Evolutionary conservation across 352 stramenopile genomes (phyloP), one percentile per base, ranked within the genome.

Genomic region (Phytophthora nicotianae): DNA sequence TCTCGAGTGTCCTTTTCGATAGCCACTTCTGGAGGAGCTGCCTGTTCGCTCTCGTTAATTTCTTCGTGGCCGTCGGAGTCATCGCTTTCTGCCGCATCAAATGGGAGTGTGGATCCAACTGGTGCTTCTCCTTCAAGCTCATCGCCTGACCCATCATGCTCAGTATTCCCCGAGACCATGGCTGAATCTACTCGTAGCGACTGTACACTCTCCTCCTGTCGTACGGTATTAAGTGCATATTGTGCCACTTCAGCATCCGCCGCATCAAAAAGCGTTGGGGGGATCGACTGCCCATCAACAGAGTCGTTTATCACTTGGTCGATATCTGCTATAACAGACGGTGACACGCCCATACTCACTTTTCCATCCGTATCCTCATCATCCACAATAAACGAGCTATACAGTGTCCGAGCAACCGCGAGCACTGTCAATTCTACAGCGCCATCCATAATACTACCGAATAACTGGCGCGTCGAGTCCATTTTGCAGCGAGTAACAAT

Each of bases 221-320:
- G 54, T 21, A 65, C 52, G 13, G 42, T 27, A 42, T 49, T 76
- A 13, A 79, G 50, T 13, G 67, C 66, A 58, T 65, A 66, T 48
- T 89, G 77, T 50, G 83, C 86, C 13, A 72, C 60, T 45, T 89
- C 80, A 37, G 65, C 79, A 57, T 89, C 78, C 0, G 74, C 77
- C 17, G 77, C 66, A 58, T 88, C 80, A 58, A 88, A 89, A 10
- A 88, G 20, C 4, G 68, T 81, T 3, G 58, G 52, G 1, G 60
- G 58, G 16, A 85, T 52, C 2, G 43, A 17, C 13, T 57, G 11
- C 10, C 20, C 20, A 9, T 67, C 43, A 33, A 51, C 48, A 8
- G 53, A 50, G 17, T 38, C 38, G 20, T 32, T 26, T 24, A 77
- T 62, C 13, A 61, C 16, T 14, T 29, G 20, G 40, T 69, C 38